Percentiles rank a stretch among this genome's conserved stretches.
Conservation (phyloP, 2,329 filamentous ascomycete genomes). For the Macroventuria anomochaeta region DNA sequence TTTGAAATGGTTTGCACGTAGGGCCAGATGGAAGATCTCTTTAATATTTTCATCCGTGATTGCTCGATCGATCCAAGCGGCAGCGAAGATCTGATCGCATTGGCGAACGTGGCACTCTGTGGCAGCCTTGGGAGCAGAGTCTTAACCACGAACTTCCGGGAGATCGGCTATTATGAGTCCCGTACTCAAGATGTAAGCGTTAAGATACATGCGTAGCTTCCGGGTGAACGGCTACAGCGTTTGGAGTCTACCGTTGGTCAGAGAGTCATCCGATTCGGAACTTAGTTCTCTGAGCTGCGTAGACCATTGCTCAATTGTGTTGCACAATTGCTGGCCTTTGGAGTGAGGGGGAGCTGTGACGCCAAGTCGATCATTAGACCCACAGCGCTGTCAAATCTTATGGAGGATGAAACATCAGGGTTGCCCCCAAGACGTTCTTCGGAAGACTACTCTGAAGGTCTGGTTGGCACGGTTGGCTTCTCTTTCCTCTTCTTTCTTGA, state of each 20-base stretch:
- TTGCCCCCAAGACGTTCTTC: conserved; percentile 8
- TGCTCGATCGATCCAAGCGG: conserved; percentile 54
- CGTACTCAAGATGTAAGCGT: conserved; percentile 56
- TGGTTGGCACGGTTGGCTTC: conserved; percentile 42
- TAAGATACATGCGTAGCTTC: conserved; percentile 55
- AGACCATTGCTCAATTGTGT: conserved; percentile 48
- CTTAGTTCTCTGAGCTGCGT: conserved; percentile 46
- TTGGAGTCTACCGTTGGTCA: neutral
- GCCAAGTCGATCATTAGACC: neutral
- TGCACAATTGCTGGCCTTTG: conserved; percentile 40
- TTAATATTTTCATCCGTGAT: conserved; percentile 52
- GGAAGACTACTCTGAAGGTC: conserved; percentile 28
- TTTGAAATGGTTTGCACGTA: conserved; percentile 46
- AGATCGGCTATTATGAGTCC: conserved; percentile 59
- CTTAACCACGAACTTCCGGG: conserved; percentile 58
- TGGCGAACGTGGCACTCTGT: conserved; percentile 55
- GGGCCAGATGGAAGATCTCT: conserved; percentile 53
- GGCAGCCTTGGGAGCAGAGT: conserved; percentile 53
- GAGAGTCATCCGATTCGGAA: neutral
- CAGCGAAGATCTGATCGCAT: conserved; percentile 58
- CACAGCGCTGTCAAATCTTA: neutral
- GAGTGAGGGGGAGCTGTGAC: neutral
- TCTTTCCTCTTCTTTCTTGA: conserved; percentile 22
- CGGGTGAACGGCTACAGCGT: conserved; percentile 56
- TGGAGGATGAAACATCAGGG: conserved; percentile 7